These are phyloP conservation scores for Hypericum androsaemum DNA, from an alignment of 345 rosid species.

Conservation along the genomic window DNA sequence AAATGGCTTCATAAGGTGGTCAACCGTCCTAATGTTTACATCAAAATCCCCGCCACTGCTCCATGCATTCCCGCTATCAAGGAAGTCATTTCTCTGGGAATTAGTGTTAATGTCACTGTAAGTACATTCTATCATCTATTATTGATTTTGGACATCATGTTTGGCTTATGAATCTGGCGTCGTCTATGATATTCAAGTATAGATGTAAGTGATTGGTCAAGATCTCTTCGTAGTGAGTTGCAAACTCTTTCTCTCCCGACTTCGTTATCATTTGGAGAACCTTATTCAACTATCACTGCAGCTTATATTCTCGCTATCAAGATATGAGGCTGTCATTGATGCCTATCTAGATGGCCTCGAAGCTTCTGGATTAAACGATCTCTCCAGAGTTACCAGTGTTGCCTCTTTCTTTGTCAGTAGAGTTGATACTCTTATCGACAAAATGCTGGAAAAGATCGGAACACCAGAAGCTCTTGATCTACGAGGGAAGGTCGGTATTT, in stretches of 20 bases:
- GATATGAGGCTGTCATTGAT: constrained; percentile 94
- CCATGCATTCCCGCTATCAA: constrained; percentile 82
- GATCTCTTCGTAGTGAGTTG: neutral
- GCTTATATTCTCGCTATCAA: constrained; percentile 86
- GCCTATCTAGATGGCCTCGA: constrained; percentile 99
- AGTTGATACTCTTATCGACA: constrained; percentile 90
- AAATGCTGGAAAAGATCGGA: constrained; percentile 86
- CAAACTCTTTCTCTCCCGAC: constrained; percentile 2
- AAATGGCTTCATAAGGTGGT: constrained; percentile 85
- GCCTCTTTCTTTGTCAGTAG: constrained; percentile 98
- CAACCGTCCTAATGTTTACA: constrained; percentile 74
- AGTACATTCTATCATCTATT: constrained; percentile 18
- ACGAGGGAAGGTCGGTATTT: constrained; percentile 75
- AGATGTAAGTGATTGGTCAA: neutral
- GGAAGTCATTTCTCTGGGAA: constrained; percentile 80
- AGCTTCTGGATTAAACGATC: constrained; percentile 83
- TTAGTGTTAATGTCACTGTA: constrained; percentile 95
- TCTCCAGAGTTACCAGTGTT: constrained; percentile 91
- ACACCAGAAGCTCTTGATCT: constrained; percentile 92
- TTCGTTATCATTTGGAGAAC: constrained; percentile 4
- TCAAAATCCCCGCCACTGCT: constrained; percentile 94
- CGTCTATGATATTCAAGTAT: neutral
- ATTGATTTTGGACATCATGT: neutral
- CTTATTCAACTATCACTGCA: constrained; percentile 23
- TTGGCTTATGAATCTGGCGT: neutral